Conservation (phyloP, 2,329 filamentous ascomycete species). For the Diaporthe capsici region DNA sequence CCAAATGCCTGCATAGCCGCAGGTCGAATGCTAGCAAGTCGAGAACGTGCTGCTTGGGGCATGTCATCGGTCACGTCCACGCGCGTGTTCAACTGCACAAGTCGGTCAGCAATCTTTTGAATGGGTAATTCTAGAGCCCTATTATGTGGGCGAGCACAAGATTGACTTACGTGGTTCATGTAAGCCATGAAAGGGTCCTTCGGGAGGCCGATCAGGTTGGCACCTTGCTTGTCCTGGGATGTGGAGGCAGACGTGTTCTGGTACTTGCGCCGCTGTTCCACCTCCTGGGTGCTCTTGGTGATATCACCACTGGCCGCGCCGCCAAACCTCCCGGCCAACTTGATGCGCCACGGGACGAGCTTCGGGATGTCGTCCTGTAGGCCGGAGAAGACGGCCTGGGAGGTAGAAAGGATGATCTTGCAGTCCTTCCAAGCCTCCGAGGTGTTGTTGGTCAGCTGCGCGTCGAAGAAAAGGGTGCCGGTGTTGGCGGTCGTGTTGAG, state of each 20-base stretch:
- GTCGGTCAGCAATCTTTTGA: background rate
- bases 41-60: no score
- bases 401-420: conserved; percentile 73
- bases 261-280: conserved; percentile 50
- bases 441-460: conserved; percentile 72
- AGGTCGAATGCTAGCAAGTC: background rate
- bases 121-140: background rate
- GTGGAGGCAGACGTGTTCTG: conserved; percentile 1
- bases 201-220: background rate
- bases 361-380: conserved; percentile 68
- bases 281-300: conserved; percentile 57
- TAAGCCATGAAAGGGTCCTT: background rate
- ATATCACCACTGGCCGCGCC: conserved; percentile 44
- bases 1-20: background rate
- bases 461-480: conserved; percentile 71
- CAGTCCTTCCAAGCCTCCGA: conserved; percentile 75
- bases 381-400: conserved; percentile 70
- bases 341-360: conserved; percentile 70
- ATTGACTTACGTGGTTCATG: background rate
- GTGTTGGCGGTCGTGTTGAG: conserved; percentile 69
- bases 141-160: no score
- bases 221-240: background rate
- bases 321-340: conserved; percentile 54
- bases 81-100: background rate
- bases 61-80: no score